Conservation (phyloP, 2,329 filamentous ascomycete species). For the Elsinoe necatrix region DNA sequence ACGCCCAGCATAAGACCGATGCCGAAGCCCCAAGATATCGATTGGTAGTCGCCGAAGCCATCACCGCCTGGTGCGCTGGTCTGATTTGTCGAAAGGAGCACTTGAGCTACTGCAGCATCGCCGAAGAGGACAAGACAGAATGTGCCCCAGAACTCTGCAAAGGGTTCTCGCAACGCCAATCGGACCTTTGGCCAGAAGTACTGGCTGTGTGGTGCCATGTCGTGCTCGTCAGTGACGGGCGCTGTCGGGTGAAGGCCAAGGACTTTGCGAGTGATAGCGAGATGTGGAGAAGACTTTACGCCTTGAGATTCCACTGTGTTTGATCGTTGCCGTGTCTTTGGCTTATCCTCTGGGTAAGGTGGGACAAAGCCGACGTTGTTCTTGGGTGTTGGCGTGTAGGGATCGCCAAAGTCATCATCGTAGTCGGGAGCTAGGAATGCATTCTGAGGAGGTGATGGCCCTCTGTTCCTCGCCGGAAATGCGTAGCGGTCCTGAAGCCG, state of each 20-base stretch:
- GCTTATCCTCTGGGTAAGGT: background rate
- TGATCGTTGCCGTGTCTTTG: background rate
- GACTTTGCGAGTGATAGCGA: conserved; percentile 15
- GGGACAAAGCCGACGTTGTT: background rate
- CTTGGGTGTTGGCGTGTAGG: conserved; percentile 6
- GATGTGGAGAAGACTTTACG: conserved; percentile 15
- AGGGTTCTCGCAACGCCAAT: conserved; percentile 34
- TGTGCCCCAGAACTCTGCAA: conserved; percentile 38
- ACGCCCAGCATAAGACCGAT: conserved; percentile 42
- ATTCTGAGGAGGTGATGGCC: background rate
- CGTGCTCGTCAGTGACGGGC: conserved; percentile 36
- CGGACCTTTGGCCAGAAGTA: conserved; percentile 33
- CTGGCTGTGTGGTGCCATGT: conserved; percentile 29
- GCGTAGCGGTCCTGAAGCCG: background rate
- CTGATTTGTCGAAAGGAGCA: conserved; percentile 32
- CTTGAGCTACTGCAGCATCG: conserved; percentile 38
- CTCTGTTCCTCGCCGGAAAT: background rate
- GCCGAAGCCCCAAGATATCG: conserved; percentile 37
- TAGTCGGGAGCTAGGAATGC: background rate
- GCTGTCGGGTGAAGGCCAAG: conserved; percentile 34
- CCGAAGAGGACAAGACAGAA: conserved; percentile 38
- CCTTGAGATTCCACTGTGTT: conserved; percentile 1
- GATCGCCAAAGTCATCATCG: background rate
- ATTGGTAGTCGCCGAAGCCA: conserved; percentile 36
- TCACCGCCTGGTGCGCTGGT: conserved; percentile 34